Evolutionary conservation across 805 yeast genomes (phyloP).

Genomic region (Wickerhamiella occidentalis): DNA sequence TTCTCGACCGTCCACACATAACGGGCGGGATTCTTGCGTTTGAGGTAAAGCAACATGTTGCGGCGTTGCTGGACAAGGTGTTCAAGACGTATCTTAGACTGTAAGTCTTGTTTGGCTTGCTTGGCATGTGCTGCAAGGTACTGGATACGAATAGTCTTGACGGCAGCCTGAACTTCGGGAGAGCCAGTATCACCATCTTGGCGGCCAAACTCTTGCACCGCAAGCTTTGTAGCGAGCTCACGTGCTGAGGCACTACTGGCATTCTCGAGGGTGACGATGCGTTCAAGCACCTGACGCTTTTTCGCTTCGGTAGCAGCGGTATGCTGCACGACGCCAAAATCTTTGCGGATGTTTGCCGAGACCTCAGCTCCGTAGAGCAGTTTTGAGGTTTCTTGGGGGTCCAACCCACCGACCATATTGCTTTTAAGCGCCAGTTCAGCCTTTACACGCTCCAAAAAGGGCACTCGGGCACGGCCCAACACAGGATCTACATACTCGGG

Average conservation of each 20-base stretch:
- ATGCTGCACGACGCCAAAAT: conserved; percentile 22
- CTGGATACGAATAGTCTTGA: conserved; percentile 68
- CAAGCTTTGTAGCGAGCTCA: conserved; percentile 48
- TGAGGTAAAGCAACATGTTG: conserved; percentile 66
- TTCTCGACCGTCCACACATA: conserved; percentile 80
- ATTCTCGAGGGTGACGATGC: conserved; percentile 66
- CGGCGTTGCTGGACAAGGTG: conserved; percentile 86
- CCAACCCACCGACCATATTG: conserved; percentile 48
- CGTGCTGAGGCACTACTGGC: conserved; percentile 46
- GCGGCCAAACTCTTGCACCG: conserved; percentile 69
- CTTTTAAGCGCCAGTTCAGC: conserved; percentile 56
- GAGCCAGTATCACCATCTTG: conserved; percentile 88
- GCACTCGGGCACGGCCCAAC: conserved; percentile 53
- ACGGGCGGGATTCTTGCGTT: conserved; percentile 63
- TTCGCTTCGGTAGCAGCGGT: conserved; percentile 31
- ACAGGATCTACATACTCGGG: conserved; percentile 63
- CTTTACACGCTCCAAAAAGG: conserved; percentile 55
- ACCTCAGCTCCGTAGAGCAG: conserved; percentile 67
- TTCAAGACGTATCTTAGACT: conserved; percentile 58
- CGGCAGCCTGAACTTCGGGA: conserved; percentile 92
- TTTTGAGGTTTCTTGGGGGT: conserved; percentile 56
- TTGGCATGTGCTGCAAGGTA: conserved; percentile 63
- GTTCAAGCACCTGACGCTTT: conserved; percentile 54
- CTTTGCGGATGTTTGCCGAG: conserved; percentile 28
- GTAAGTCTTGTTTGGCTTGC: conserved; percentile 58